phyloP scores from a whole-genome alignment of 2,329 filamentous ascomycete species.

The Furcasterigmium sp. region DNA sequence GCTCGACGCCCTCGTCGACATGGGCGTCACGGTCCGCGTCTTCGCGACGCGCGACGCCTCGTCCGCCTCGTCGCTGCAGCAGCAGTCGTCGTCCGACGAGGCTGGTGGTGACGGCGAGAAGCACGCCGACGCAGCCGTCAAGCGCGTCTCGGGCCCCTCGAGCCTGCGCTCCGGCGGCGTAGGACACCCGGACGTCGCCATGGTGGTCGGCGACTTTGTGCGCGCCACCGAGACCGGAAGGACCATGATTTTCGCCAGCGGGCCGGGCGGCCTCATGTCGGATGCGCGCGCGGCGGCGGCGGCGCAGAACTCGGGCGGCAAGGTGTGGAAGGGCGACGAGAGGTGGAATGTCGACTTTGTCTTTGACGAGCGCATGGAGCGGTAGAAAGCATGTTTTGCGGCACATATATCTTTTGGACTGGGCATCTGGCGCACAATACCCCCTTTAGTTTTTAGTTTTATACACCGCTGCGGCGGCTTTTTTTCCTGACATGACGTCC shows the following conservation, averaged over 20 bases:
- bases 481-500: no score
- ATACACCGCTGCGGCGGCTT: no score
- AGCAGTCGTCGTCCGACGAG: slow-evolving; percentile 5
- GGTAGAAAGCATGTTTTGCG: slow-evolving; percentile 21
- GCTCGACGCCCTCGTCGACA: slow-evolving; percentile 41
- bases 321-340: slow-evolving; percentile 54
- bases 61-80: slow-evolving; percentile 11
- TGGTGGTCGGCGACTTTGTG: slow-evolving; percentile 44
- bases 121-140: slow-evolving; percentile 11
- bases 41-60: slow-evolving; percentile 51
- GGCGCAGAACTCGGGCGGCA: slow-evolving; percentile 41
- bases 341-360: slow-evolving; percentile 50
- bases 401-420: no score
- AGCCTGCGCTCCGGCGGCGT: slow-evolving; percentile 1
- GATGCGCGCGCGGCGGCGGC: slow-evolving; percentile 52
- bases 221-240: slow-evolving; percentile 38
- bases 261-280: slow-evolving; percentile 54
- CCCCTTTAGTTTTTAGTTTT: background rate
- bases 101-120: slow-evolving; percentile 13
- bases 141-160: slow-evolving; percentile 1
- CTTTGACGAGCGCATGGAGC: slow-evolving; percentile 57
- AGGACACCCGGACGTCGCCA: slow-evolving; percentile 38
- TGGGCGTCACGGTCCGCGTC: slow-evolving; percentile 46
- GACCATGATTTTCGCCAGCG: slow-evolving; percentile 55
- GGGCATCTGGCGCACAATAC: background rate